A percentile compares a stretch with the other conserved stretches of the same genome.
These are phyloP conservation scores for Phytophthora fragariaefolia DNA, from an alignment of 352 stramenopile genomes.

Conservation along the genomic window DNA sequence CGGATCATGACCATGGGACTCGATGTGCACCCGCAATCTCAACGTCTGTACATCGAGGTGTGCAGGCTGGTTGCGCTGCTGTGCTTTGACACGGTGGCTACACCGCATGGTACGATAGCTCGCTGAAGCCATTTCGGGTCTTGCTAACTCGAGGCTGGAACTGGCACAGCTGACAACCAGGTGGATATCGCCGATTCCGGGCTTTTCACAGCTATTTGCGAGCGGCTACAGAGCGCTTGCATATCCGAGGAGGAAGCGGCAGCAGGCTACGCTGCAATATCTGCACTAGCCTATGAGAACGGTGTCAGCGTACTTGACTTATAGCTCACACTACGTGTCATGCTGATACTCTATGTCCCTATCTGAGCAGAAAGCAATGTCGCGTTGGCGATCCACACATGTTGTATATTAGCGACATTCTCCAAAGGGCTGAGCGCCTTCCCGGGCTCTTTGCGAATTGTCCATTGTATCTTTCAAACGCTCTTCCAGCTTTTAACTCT, in stretches of 20 bases:
- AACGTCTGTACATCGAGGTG: conserved; percentile 42
- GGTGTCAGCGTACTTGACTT: no score
- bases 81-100: conserved; percentile 57
- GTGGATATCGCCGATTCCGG: conserved; percentile 44
- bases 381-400: conserved; percentile 34
- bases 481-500: conserved; percentile 58
- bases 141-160: neutral
- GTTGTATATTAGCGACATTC: conserved; percentile 33
- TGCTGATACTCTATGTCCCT: no score
- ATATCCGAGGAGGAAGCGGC: conserved; percentile 32
- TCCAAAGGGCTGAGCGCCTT: conserved; percentile 35
- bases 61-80: conserved; percentile 50
- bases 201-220: conserved; percentile 40
- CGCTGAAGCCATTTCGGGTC: neutral
- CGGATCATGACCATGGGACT: conserved; percentile 41
- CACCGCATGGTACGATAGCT: conserved; percentile 46
- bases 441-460: conserved; percentile 21
- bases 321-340: no score
- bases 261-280: conserved; percentile 39
- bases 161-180: conserved; percentile 58
- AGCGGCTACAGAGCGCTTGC: conserved; percentile 13
- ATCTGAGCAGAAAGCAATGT: conserved; percentile 29
- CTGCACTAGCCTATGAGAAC: conserved; percentile 54
- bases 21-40: conserved; percentile 25
- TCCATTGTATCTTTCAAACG: conserved; percentile 39